These are phyloP conservation scores for Schizonepeta tenuifolia DNA, from an alignment of 257 asterid genomes.

Conservation along the genomic window DNA sequence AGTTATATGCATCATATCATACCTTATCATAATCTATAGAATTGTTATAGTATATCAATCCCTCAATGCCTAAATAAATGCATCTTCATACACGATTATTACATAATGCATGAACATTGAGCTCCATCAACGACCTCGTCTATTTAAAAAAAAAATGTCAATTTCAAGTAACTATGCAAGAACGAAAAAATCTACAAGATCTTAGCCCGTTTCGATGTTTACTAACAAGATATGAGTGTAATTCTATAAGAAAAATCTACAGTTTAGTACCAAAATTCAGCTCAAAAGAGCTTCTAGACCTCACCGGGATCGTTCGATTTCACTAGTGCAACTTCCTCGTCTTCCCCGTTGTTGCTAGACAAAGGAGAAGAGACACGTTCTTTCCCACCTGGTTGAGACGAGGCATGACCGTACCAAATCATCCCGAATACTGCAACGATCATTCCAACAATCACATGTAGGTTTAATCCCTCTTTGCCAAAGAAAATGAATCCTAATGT, in stretches of 20 bases:
- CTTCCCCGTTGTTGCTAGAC: conserved; percentile 39
- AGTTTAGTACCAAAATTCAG: not conserved
- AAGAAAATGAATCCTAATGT: conserved; percentile 74
- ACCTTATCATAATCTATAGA: too few relatives aligned
- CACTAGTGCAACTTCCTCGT: conserved; percentile 43
- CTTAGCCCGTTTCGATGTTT: conserved; percentile 6
- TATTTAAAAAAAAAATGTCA: too few relatives aligned
- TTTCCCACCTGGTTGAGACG: conserved; percentile 74
- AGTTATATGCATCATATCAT: too few relatives aligned
- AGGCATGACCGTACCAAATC: conserved; percentile 76
- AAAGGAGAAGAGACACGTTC: conserved; percentile 42
- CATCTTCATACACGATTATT: too few relatives aligned
- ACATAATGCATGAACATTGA: too few relatives aligned
- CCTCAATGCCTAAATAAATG: too few relatives aligned
- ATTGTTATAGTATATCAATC: too few relatives aligned
- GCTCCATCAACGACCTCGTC: too few relatives aligned
- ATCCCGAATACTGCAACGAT: conserved; percentile 64
- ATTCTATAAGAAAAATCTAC: conserved; percentile 5
- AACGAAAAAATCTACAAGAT: conserved; percentile 15
- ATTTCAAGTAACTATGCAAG: not conserved
- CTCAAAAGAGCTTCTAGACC: conserved; percentile 38
- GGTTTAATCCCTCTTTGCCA: conserved; percentile 71
- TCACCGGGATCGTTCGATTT: conserved; percentile 45
- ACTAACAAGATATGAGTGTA: conserved; percentile 10
- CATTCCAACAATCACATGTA: conserved; percentile 74